These are phyloP conservation scores for Coniochaeta hoffmannii DNA, from an alignment of 2,329 filamentous ascomycete species.

Conservation along the genomic window DNA sequence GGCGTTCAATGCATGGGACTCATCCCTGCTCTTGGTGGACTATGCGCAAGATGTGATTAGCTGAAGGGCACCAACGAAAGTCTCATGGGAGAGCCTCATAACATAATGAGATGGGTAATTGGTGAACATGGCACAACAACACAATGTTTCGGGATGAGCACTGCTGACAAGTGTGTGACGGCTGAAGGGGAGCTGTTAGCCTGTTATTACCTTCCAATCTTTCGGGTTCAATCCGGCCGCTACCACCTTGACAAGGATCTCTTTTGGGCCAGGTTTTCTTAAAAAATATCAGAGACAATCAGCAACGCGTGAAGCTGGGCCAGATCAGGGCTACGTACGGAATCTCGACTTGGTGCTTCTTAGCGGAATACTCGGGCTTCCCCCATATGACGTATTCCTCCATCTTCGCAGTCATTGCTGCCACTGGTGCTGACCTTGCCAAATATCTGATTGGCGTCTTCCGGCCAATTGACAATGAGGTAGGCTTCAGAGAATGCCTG, in stretches of 20 bases:
- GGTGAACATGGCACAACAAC: too few species aligned
- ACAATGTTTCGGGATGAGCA: too few species aligned
- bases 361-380: background rate
- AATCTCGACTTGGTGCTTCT: background rate
- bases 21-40: background rate
- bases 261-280: background rate
- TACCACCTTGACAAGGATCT: slow-evolving; percentile 34
- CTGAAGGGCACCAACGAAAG: too few species aligned
- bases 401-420: background rate
- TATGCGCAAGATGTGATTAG: too few species aligned
- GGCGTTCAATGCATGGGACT: slow-evolving; percentile 24
- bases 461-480: too few species aligned
- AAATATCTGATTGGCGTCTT: too few species aligned
- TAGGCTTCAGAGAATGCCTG: too few species aligned
- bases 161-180: background rate
- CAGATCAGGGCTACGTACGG: background rate
- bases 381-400: background rate
- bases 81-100: too few species aligned
- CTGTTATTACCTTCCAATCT: slow-evolving; percentile 30
- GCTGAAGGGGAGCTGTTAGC: too few species aligned
- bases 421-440: background rate
- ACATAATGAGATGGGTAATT: too few species aligned
- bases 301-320: background rate
- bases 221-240: slow-evolving; percentile 39
- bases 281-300: background rate